phyloP scores from a whole-genome alignment of 495 filamentous ascomycete genomes.

The Penicillium silybi region DNA sequence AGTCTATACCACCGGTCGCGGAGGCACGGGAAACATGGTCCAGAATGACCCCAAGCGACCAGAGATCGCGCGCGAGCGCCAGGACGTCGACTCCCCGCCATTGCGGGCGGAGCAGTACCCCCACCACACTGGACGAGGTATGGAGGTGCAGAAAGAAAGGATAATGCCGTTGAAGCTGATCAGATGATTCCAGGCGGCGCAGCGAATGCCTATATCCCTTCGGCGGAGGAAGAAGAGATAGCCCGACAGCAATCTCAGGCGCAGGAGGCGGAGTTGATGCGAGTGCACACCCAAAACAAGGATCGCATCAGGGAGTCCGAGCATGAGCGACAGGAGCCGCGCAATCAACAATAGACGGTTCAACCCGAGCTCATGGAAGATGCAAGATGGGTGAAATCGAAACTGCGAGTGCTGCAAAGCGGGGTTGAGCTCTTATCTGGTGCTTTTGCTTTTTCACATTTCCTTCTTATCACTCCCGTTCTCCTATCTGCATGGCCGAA shows the following conservation, averaged over 20 bases:
- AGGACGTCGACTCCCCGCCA: conserved; percentile 67
- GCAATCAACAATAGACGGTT: conserved; percentile 19
- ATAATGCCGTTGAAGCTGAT: neutral
- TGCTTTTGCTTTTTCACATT: conserved; percentile 8
- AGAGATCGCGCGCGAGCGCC: conserved; percentile 68
- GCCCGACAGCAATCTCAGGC: conserved; percentile 22
- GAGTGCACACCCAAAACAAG: conserved; percentile 31
- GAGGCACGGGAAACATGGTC: conserved; percentile 73
- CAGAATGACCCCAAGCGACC: conserved; percentile 59
- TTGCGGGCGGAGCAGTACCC: conserved; percentile 44
- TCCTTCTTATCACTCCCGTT: conserved; percentile 5
- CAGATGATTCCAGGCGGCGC: conserved; percentile 32
- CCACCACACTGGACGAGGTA: conserved; percentile 47
- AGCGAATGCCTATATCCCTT: conserved; percentile 43
- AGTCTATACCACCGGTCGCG: conserved; percentile 78
- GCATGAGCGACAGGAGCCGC: conserved; percentile 24
- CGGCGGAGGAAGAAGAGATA: conserved; percentile 34
- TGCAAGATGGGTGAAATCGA: neutral
- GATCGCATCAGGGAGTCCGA: conserved; percentile 39
- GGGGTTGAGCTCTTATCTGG: conserved; percentile 12
- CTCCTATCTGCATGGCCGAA: conserved; percentile 2
- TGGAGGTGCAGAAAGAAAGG: neutral
- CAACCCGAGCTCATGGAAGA: conserved; percentile 1
- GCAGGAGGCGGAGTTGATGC: conserved; percentile 36
- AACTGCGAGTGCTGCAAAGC: conserved; percentile 2